Conservation (phyloP, 192 early-diverging fungal genomes). For the Coemansia sp. region DNA sequence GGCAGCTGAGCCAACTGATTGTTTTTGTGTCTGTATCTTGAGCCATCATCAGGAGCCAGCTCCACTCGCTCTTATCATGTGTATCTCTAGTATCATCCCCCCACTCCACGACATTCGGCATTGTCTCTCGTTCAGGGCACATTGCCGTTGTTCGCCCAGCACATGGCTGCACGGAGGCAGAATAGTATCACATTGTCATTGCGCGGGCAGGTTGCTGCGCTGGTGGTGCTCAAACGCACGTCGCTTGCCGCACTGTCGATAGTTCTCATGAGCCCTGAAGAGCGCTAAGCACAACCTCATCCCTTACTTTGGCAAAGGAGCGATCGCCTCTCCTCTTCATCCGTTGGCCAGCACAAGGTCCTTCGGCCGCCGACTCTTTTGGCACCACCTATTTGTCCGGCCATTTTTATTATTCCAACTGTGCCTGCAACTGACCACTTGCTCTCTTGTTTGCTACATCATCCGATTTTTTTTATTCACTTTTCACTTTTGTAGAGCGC, state of each 20-base stretch:
- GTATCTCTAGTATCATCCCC: slow-evolving; percentile 1
- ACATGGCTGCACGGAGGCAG: slow-evolving; percentile 2
- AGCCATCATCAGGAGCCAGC: slow-evolving; percentile 4
- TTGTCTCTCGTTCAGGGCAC: slow-evolving; percentile 1
- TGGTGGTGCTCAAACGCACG: background rate
- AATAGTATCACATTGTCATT: slow-evolving; percentile 4
- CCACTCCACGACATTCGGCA: background rate
- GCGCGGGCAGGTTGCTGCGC: background rate
- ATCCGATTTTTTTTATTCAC: background rate
- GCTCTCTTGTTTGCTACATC: background rate
- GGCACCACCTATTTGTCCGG: background rate
- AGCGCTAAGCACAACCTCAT: background rate
- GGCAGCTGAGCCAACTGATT: background rate
- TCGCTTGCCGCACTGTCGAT: background rate
- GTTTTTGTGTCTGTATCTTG: background rate
- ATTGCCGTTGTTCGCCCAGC: slow-evolving; percentile 8
- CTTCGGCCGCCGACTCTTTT: background rate
- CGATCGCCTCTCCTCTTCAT: background rate
- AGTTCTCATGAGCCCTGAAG: slow-evolving; percentile 1
- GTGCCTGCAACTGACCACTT: slow-evolving; percentile 1
- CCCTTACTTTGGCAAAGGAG: background rate
- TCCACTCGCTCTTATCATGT: background rate
- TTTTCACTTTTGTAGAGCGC: background rate
- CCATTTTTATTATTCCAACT: background rate
- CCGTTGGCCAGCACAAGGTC: slow-evolving; percentile 1